phyloP scores from a whole-genome alignment of 1,284 basidiomycete genomes.

The Ceratobasidium sp. region DNA sequence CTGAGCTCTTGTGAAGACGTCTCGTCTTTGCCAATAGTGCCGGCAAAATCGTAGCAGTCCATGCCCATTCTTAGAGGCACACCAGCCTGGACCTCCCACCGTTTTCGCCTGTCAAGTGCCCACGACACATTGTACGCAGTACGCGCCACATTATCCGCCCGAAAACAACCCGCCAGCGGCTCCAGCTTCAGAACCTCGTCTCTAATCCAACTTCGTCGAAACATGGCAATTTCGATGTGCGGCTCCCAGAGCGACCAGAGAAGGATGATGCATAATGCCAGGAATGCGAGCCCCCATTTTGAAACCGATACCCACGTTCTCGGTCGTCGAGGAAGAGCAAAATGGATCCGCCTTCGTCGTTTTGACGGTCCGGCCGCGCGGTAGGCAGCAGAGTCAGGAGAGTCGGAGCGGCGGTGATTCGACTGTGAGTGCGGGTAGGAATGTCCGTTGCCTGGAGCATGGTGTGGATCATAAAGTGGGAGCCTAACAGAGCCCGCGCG shows the following conservation, averaged over 20 bases:
- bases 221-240: slow-evolving; percentile 83
- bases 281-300: slow-evolving; percentile 32
- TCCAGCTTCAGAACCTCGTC: slow-evolving; percentile 71
- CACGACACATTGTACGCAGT: slow-evolving; percentile 64
- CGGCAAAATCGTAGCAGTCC: slow-evolving; percentile 89
- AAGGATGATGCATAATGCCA: slow-evolving; percentile 54
- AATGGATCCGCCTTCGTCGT: slow-evolving; percentile 36
- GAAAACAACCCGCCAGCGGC: slow-evolving; percentile 79
- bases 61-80: slow-evolving; percentile 77
- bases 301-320: slow-evolving; percentile 37
- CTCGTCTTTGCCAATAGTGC: slow-evolving; percentile 64
- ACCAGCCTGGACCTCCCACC: slow-evolving; percentile 79
- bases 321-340: slow-evolving; percentile 36
- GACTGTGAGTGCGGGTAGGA: slow-evolving; percentile 21
- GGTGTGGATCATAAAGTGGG: slow-evolving; percentile 30
- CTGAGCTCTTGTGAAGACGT: slow-evolving; percentile 49
- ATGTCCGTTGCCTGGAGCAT: slow-evolving; percentile 23
- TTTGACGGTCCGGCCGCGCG: slow-evolving; percentile 40
- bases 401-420: slow-evolving; percentile 34
- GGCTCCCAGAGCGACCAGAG: slow-evolving; percentile 74
- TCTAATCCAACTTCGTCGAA: slow-evolving; percentile 77
- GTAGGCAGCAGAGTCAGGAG: slow-evolving; percentile 43
- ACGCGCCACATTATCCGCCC: slow-evolving; percentile 65
- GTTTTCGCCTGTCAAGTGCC: slow-evolving; percentile 67
- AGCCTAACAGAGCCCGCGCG: slow-evolving; percentile 38